Base-by-base conservation (phyloP, 1,284 basidiomycete genomes). In the Rhodotorula sp. region DNA sequence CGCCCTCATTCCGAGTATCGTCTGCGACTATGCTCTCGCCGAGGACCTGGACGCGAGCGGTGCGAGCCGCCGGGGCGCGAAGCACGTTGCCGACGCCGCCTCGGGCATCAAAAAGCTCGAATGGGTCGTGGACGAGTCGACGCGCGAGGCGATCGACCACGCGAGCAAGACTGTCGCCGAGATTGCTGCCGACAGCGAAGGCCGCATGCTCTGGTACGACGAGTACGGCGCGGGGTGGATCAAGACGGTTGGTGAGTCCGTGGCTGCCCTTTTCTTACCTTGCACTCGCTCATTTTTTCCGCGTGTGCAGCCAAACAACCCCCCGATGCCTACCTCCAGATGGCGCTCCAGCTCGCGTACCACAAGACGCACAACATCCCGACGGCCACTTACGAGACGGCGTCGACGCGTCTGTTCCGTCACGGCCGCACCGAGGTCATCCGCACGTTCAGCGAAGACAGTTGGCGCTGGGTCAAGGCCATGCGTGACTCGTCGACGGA, bases 331-430 rank as follows among this genome's bases (percentile, higher is more conserved):
- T 98, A 89, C 81, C 86, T 97, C 66, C 96, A 98, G 82, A 91
- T 96, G 87, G 93, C 89, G 2, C 85, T 97, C 34, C 96, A 98
- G 81, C 87, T 98, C 16, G 95, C 95, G 10, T 97, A 91, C 87
- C 92, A 90, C 83, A 87, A 87, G 77, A 88, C 89, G 52, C 90
- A 90, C 70, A 89, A 88, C 20, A 83, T 85, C 74, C 90, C 92
- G 78, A 91, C 91, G 3, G 92, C 95, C 5, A 96, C 93, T 8
- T 98, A 99, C 81, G 95, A 99, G 84, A 97, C 95, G 0, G 92
- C 91, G 0, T 87, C 94, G 43, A 98, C 96, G 3, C 87, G 94
- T n/a, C 85, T 91, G 78, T 97, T 96, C 84, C 85, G 90, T 75
- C 89, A 91, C 78, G 96, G 93, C 14, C 87, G 96, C 20, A 98